phyloP scores from a whole-genome alignment of 2,329 filamentous ascomycete species.

The Sporothrix mexicana region DNA sequence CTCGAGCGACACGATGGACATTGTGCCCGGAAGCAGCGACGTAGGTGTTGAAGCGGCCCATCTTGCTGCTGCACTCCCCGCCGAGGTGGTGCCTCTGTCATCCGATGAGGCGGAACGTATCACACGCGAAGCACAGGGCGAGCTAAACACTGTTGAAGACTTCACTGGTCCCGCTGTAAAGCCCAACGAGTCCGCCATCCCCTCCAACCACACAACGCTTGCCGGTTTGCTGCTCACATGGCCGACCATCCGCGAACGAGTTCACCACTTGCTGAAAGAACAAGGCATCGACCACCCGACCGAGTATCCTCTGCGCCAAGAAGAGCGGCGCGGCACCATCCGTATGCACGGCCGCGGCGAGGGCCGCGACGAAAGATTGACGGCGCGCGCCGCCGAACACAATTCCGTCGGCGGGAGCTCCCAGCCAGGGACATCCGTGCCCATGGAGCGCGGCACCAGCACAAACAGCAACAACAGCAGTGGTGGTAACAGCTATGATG shows the following conservation, averaged over 20 bases:
- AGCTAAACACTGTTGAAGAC: slow-evolving; percentile 55
- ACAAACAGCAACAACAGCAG: slow-evolving; percentile 46
- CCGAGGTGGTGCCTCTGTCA: slow-evolving; percentile 36
- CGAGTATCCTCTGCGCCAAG: slow-evolving; percentile 77
- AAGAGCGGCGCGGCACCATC: slow-evolving; percentile 75
- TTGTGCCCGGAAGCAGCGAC: not conserved
- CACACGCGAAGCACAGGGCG: slow-evolving; percentile 48
- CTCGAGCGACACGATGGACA: not conserved
- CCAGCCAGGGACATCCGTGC: not conserved
- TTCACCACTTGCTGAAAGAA: slow-evolving; percentile 55
- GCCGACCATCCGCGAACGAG: slow-evolving; percentile 70
- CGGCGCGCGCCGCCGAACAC: slow-evolving; percentile 46
- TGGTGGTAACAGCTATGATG: slow-evolving; percentile 1
- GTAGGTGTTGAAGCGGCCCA: not conserved
- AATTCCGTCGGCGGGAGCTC: slow-evolving; percentile 36
- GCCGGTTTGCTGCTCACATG: slow-evolving; percentile 80
- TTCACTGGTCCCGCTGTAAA: slow-evolving; percentile 56
- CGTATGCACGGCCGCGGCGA: slow-evolving; percentile 81
- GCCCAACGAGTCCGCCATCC: slow-evolving; percentile 71
- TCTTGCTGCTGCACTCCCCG: slow-evolving; percentile 36
- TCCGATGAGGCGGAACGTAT: slow-evolving; percentile 44
- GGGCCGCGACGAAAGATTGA: slow-evolving; percentile 63
- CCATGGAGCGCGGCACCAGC: slow-evolving; percentile 35
- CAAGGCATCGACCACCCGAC: slow-evolving; percentile 63
- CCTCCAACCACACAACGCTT: slow-evolving; percentile 87